phyloP scores from a whole-genome alignment of 1,139 yeast genomes.

The Saccharomyces hybrid region DNA sequence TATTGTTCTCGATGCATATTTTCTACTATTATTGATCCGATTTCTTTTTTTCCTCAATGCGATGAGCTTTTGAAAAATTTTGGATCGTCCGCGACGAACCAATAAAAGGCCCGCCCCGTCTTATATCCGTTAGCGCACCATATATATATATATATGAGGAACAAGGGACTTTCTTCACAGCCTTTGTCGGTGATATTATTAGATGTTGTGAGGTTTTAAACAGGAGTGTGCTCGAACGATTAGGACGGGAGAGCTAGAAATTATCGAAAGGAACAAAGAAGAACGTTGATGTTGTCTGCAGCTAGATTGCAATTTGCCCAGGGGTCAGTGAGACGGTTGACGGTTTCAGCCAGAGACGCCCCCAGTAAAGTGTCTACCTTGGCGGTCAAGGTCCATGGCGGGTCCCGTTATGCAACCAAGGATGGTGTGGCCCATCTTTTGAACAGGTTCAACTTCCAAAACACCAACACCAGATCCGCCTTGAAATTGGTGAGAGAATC shows the following conservation, averaged over 20 bases:
- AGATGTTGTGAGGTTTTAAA: not conserved
- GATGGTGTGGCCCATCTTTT: conserved; percentile 85
- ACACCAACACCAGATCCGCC: conserved; percentile 78
- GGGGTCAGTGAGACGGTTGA: conserved; percentile 31
- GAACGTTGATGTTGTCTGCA: conserved; percentile 12
- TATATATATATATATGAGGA: not conserved
- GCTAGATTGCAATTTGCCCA: conserved; percentile 19
- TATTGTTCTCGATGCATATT: not conserved
- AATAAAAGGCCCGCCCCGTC: conserved; percentile 2
- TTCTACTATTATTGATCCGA: not conserved
- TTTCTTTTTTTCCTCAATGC: not conserved
- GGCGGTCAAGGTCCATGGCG: conserved; percentile 77
- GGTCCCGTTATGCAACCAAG: conserved; percentile 68
- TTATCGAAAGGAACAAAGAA: not conserved
- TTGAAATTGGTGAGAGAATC: conserved; percentile 91
- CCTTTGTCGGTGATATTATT: not conserved
- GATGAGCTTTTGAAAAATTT: not conserved
- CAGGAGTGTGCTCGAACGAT: conserved; percentile 1
- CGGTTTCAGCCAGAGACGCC: conserved; percentile 41
- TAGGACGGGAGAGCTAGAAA: conserved; percentile 1
- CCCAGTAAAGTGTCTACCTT: conserved; percentile 58
- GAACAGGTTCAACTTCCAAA: conserved; percentile 77
- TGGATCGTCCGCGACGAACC: conserved; percentile 2
- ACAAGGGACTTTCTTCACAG: not conserved
- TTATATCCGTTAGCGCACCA: not conserved